Base-by-base conservation (phyloP, 2,329 filamentous ascomycete genomes). In the Cercospora sesami region DNA sequence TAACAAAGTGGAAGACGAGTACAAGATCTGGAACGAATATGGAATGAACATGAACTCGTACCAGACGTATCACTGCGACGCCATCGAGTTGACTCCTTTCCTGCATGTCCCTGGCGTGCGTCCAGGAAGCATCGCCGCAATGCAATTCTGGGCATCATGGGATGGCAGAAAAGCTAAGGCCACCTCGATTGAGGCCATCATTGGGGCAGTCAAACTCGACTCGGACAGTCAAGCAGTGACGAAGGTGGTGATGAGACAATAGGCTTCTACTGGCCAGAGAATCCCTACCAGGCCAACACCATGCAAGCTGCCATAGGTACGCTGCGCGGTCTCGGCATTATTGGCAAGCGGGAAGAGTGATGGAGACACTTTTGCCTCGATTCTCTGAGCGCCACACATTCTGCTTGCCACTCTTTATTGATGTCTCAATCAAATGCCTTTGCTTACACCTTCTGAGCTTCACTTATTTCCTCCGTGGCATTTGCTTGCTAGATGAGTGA, bases 201-300 rank as follows among this genome's bases (percentile, higher is more conserved):
- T 33, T 6, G 28, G n/a, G n/a, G 55, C 55, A 12, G 8, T 58
- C 3, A 3, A 31, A 10, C 31, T 28, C 26, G 55, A 58, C 31
- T 58, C 30, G 28, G 28, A 21, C 4, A 36, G 30, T 23, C 7
- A 18, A 16, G 28, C 28, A 10, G 31, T 36, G 12, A 45, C 59
- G 14, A 39, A 36, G 33, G 59, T 39, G 26, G 59, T 61, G 18
- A 61, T 61, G 59, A 39, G 59, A 30, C 59, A 28, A 39, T 61
- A 9, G 59, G 59, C 9, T 45, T 61, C 33, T 61, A 61, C 23
- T 61, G 59, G 59, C 59, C 59, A 16, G 59, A 39, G 23, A 61
- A 61, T 30, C 4, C 12, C 21, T 21, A 42, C 23, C 36, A 61
- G 21, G 18, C n/a, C n/a, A 31, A n/a, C n/a, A 59, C 55, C 14